Base-by-base conservation (phyloP, 1,284 basidiomycete species). In the Cryptococcus sp. region DNA sequence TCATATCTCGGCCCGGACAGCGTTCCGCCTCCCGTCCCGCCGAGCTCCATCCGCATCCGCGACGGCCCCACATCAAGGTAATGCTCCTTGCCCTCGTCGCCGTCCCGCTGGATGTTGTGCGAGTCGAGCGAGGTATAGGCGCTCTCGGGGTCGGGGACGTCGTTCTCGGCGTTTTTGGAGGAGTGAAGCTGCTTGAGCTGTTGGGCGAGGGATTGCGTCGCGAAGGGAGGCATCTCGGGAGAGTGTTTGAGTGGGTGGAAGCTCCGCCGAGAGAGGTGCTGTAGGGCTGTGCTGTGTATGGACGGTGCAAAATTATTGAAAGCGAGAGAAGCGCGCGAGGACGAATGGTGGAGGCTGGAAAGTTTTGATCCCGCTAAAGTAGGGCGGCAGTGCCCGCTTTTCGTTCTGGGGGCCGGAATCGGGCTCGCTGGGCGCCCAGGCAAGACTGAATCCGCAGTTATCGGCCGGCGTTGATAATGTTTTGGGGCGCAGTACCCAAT, bases 61-160 rank as follows among this genome's bases (percentile, higher is more conserved):
- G 89, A 91, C 12, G 83, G 83, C 2, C 89, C 88, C 46, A 92
- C 88, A 67, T 88, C 84, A 43, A 90, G 68, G 72, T 93, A 94
- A 74, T 93, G 91, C 63, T 85, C 85, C 64, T 86, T 80, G 0
- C 81, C 83, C 23, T 60, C 61, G 20, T 63, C 63, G 2, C 55
- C 71, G 5, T 68, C 68, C 21, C 46, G 36, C 16, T 43, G 66
- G 62, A 38, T 63, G 53, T 35, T 59, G 59, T 35, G 57, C 6
- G 62, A 65, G 49, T 71, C 68, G 77, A 80, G 63, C 7, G 69
- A 67, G 15, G 70, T 65, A 56, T 78, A 79, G 24, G 82, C 75
- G 63, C 86, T 84, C 71, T 93, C 91, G 9, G 86, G 87, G 73
- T 93, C 90, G 68, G 86, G 36, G 20, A 80, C 75, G 36, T 85